These are phyloP conservation scores for Microthlaspi erraticum DNA, from an alignment of 345 rosid genomes.

Conservation along the genomic window DNA sequence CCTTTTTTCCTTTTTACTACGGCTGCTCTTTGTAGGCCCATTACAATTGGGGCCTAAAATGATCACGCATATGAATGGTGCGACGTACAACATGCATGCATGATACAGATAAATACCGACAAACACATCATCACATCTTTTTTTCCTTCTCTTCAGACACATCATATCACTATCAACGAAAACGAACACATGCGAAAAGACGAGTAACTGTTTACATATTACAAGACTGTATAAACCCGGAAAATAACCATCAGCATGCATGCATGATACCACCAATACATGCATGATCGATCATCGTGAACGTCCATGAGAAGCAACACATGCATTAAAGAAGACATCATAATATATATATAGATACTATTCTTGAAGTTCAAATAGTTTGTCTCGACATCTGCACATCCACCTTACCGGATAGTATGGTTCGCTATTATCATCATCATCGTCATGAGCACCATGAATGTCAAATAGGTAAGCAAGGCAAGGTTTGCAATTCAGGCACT, in stretches of 20 bases:
- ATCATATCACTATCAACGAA: not conserved
- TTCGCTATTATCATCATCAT: conserved; percentile 39
- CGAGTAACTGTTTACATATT: conserved; percentile 13
- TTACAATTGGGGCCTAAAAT: not conserved
- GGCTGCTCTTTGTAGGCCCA: not conserved
- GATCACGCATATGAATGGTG: conserved; percentile 3
- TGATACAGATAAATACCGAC: not conserved
- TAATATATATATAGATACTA: conserved; percentile 1
- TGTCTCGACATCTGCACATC: conserved; percentile 72
- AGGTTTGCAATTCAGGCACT: conserved; percentile 70
- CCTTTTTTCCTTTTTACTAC: not conserved
- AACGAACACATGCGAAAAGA: not conserved
- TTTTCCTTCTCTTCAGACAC: not conserved
- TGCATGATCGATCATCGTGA: conserved; percentile 10
- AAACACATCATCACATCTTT: not conserved
- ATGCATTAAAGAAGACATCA: not conserved
- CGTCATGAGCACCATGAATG: conserved; percentile 40
- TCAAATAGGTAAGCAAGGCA: conserved; percentile 67
- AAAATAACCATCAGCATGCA: not conserved
- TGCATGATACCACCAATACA: not conserved
- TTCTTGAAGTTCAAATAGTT: conserved; percentile 54
- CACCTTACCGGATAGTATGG: conserved; percentile 71
- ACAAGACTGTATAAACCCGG: not conserved
- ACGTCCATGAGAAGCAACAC: conserved; percentile 25
- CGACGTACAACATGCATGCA: conserved; percentile 15